phyloP scores from a whole-genome alignment of 306 rosid species.

The Lupinus albus region DNA sequence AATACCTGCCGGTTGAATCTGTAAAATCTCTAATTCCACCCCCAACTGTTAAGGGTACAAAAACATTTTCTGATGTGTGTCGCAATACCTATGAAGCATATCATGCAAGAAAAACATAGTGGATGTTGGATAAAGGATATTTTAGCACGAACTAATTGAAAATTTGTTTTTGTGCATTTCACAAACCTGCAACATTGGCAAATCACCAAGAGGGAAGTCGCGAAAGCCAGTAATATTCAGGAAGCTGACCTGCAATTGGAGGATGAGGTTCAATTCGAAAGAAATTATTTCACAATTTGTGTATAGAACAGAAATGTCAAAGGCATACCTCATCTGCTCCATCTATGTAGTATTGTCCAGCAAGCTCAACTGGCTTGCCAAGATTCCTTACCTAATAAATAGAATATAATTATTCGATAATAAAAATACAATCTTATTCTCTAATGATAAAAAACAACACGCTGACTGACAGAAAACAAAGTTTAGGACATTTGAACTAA shows the following conservation, averaged over 20 bases:
- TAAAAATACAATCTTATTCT: conserved; percentile 12
- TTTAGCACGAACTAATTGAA: not conserved
- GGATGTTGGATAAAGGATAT: conserved; percentile 1
- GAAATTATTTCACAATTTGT: conserved; percentile 8
- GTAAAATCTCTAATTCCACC: conserved; percentile 97
- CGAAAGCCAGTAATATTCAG: conserved; percentile 93
- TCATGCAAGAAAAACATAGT: conserved; percentile 15
- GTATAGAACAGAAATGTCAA: conserved; percentile 30
- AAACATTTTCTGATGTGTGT: conserved; percentile 88
- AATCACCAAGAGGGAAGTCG: conserved; percentile 95
- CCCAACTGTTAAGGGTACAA: conserved; percentile 97
- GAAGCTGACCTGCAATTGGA: conserved; percentile 74
- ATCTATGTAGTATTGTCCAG: conserved; percentile 84
- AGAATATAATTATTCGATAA: conserved; percentile 39
- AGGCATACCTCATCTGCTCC: conserved; percentile 94
- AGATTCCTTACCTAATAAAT: conserved; percentile 81
- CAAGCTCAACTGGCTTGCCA: conserved; percentile 97
- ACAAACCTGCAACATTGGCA: conserved; percentile 97
- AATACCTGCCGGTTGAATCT: conserved; percentile 87
- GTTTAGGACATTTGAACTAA: not conserved
- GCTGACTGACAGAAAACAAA: not conserved
- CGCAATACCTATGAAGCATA: conserved; percentile 69
- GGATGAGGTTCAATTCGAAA: conserved; percentile 34
- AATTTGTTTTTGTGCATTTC: not conserved
- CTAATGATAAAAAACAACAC: not conserved